Evolutionary conservation across 2,329 filamentous ascomycete genomes (phyloP).

Genomic region (Albifimbria verrucaria): DNA sequence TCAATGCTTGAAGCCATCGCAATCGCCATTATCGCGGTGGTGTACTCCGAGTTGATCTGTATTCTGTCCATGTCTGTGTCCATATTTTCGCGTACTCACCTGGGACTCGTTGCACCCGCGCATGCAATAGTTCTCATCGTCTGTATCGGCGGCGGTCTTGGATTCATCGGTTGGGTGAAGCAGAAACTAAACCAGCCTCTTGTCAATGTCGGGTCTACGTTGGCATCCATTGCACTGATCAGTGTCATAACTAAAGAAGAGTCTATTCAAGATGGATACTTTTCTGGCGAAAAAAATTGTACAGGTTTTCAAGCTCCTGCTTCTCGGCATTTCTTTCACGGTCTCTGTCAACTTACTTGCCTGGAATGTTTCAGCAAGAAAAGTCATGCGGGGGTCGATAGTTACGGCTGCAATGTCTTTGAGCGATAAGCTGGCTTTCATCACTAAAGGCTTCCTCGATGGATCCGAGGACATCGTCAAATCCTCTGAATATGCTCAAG

Average conservation of each 20-base stretch:
- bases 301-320: slow-evolving; percentile 78
- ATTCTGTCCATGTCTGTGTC: slow-evolving; percentile 87
- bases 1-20: slow-evolving; percentile 86
- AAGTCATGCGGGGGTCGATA: slow-evolving; percentile 69
- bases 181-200: slow-evolving; percentile 73
- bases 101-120: slow-evolving; percentile 66
- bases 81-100: slow-evolving; percentile 67
- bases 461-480: slow-evolving; percentile 77
- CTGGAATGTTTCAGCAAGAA: slow-evolving; percentile 74
- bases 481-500: slow-evolving; percentile 60
- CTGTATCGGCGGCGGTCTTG: slow-evolving; percentile 82
- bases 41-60: slow-evolving; percentile 67
- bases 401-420: slow-evolving; percentile 69
- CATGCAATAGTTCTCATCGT: slow-evolving; percentile 77
- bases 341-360: slow-evolving; percentile 74
- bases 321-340: slow-evolving; percentile 71
- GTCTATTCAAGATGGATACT: slow-evolving; percentile 75
- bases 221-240: slow-evolving; percentile 85
- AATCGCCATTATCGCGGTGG: slow-evolving; percentile 72
- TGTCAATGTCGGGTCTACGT: slow-evolving; percentile 80
- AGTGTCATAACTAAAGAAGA: slow-evolving; percentile 90
- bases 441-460: slow-evolving; percentile 78
- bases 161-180: slow-evolving; percentile 85
- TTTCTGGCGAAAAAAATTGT: slow-evolving; percentile 78
- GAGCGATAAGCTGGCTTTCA: slow-evolving; percentile 76